These are phyloP conservation scores for Lentinula aciculospora DNA, from an alignment of 768 basidiomycete species.

Conservation along the genomic window DNA sequence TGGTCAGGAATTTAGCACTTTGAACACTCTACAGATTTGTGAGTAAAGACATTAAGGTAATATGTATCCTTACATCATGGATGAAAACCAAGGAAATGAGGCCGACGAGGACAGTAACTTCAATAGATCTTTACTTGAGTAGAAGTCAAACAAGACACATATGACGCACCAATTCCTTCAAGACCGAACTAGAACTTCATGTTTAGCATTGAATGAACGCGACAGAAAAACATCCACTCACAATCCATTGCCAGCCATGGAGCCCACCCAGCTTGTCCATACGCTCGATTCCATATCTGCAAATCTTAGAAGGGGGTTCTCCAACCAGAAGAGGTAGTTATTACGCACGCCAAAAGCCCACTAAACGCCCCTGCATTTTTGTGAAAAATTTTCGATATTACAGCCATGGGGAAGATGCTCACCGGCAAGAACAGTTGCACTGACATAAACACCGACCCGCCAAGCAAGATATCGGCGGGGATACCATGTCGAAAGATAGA, in stretches of 20 bases:
- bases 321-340: slow-evolving; percentile 13
- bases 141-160: not conserved
- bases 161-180: slow-evolving; percentile 31
- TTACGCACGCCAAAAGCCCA: slow-evolving; percentile 43
- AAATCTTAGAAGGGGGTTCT: not conserved
- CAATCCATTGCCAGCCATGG: slow-evolving; percentile 48
- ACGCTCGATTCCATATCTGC: slow-evolving; percentile 39
- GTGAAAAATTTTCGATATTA: not conserved
- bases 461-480: slow-evolving; percentile 49
- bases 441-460: slow-evolving; percentile 60
- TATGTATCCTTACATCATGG: slow-evolving; percentile 26
- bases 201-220: not conserved
- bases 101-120: slow-evolving; percentile 34
- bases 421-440: slow-evolving; percentile 53
- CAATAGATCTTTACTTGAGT: not conserved
- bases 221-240: slow-evolving; percentile 16
- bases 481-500: slow-evolving; percentile 57
- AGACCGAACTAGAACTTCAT: slow-evolving; percentile 33
- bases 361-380: slow-evolving; percentile 34
- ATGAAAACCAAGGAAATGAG: slow-evolving; percentile 34
- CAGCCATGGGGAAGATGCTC: not conserved
- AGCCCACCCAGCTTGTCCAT: slow-evolving; percentile 33
- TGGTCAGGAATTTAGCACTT: slow-evolving; percentile 50
- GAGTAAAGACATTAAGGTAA: slow-evolving; percentile 22
- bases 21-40: slow-evolving; percentile 29